phyloP scores from a whole-genome alignment of 1,139 yeast genomes.

The Pneumocystis sp. region DNA sequence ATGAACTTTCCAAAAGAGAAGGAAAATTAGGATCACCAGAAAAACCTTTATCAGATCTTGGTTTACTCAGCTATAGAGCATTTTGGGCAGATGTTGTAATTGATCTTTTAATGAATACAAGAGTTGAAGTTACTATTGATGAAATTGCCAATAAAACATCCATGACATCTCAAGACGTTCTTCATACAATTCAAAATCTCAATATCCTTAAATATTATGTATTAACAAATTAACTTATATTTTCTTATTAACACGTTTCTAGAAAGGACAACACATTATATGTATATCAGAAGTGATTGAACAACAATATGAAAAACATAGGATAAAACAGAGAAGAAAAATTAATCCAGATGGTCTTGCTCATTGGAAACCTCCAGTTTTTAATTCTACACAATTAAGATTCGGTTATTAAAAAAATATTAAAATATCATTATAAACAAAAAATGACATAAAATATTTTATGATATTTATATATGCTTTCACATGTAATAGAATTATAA shows the following conservation, averaged over 20 bases:
- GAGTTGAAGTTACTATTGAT: slow-evolving; percentile 71
- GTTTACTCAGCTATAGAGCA: slow-evolving; percentile 82
- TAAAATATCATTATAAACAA: background rate
- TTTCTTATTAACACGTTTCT: slow-evolving; percentile 19
- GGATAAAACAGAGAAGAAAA: slow-evolving; percentile 49
- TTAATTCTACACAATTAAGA: slow-evolving; percentile 87
- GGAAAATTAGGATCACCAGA: slow-evolving; percentile 92
- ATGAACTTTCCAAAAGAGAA: slow-evolving; percentile 74
- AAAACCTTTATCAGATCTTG: slow-evolving; percentile 89
- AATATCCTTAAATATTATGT: slow-evolving; percentile 59
- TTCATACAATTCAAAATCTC: slow-evolving; percentile 82
- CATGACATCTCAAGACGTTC: slow-evolving; percentile 91
- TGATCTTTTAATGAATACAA: slow-evolving; percentile 51
- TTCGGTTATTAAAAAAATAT: slow-evolving; percentile 61
- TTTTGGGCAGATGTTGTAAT: slow-evolving; percentile 90
- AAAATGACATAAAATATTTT: background rate
- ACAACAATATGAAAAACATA: slow-evolving; percentile 58
- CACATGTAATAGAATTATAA: no score
- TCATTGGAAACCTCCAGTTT: slow-evolving; percentile 89
- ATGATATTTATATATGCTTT: no score
- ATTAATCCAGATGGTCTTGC: slow-evolving; percentile 52
- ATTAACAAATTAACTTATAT: background rate
- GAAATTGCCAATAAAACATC: slow-evolving; percentile 76
- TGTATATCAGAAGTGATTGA: slow-evolving; percentile 75
- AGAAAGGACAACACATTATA: slow-evolving; percentile 90